Percentiles rank a stretch among this genome's conserved stretches.
Evolutionary conservation across 352 stramenopile genomes (phyloP).

Genomic region (Phytopythium boreale): DNA sequence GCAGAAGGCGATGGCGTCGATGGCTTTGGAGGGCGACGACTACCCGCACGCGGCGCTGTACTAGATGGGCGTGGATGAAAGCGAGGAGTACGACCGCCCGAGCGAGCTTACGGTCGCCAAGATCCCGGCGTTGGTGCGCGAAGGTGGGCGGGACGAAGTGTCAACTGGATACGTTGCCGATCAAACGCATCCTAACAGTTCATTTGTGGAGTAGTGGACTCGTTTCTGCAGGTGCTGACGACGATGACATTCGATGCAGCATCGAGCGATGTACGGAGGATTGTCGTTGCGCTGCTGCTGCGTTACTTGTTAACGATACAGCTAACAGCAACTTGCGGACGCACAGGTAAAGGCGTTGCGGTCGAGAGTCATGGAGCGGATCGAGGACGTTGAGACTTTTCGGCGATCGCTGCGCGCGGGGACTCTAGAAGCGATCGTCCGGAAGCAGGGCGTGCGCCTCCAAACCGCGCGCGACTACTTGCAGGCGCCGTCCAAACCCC

Average conservation of each 20-base stretch:
- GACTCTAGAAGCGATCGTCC: conserved; percentile 43
- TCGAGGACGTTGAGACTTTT: conserved; percentile 45
- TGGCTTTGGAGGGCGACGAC: background rate
- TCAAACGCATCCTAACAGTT: background rate
- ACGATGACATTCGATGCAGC: conserved; percentile 3
- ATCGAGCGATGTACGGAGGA: conserved; percentile 11
- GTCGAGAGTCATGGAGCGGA: conserved; percentile 22
- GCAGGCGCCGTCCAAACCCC: conserved; percentile 13
- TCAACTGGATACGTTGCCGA: too few relatives aligned
- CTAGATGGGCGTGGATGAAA: background rate
- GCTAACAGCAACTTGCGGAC: background rate
- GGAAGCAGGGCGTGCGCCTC: conserved; percentile 40
- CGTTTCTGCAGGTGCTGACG: conserved; percentile 20
- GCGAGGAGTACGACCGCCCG: background rate
- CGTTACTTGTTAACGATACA: background rate
- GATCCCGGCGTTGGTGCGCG: conserved; percentile 41
- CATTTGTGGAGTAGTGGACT: conserved; percentile 18
- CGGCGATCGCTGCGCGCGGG: conserved; percentile 34
- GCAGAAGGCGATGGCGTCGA: background rate
- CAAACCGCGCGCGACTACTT: conserved; percentile 29
- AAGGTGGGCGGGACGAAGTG: conserved; percentile 23
- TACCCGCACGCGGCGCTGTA: conserved; percentile 8
- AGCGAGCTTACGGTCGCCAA: conserved; percentile 28
- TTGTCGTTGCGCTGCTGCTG: background rate
- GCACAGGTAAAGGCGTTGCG: background rate